Evolutionary conservation across 2,329 filamentous ascomycete species (phyloP).

Genomic region (Hypoxylon sp.): DNA sequence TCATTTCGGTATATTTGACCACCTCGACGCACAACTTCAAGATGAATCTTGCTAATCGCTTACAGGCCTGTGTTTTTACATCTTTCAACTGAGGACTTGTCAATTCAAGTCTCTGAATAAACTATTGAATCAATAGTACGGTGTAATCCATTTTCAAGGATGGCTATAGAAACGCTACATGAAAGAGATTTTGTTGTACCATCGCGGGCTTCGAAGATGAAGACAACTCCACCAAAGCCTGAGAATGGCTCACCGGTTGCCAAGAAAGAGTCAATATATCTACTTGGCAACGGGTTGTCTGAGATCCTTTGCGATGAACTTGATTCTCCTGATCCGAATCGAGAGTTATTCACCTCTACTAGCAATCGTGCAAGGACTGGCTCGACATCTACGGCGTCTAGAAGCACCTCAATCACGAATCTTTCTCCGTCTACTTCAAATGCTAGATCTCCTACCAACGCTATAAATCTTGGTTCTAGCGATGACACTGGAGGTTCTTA

Average conservation of each 20-base stretch:
- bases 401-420: neutral
- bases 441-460: neutral
- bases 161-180: neutral
- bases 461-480: neutral
- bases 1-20: neutral
- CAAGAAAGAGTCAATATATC: conserved; percentile 45
- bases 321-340: neutral
- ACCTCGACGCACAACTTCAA: neutral
- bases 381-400: conserved; percentile 10
- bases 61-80: neutral
- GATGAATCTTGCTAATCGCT: neutral
- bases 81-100: neutral
- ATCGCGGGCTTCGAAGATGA: conserved; percentile 30
- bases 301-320: conserved; percentile 13
- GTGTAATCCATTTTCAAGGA: neutral
- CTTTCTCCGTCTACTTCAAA: conserved; percentile 13
- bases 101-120: neutral
- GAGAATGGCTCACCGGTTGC: conserved; percentile 45
- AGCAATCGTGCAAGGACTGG: conserved; percentile 1
- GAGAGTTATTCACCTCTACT: neutral
- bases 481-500: neutral
- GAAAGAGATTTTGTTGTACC: neutral
- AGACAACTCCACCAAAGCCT: conserved; percentile 36
- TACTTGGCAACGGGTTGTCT: conserved; percentile 48
- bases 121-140: neutral